Evolutionary conservation across 2,329 filamentous ascomycete genomes (phyloP).

Genomic region (Penicillium thymicola): DNA sequence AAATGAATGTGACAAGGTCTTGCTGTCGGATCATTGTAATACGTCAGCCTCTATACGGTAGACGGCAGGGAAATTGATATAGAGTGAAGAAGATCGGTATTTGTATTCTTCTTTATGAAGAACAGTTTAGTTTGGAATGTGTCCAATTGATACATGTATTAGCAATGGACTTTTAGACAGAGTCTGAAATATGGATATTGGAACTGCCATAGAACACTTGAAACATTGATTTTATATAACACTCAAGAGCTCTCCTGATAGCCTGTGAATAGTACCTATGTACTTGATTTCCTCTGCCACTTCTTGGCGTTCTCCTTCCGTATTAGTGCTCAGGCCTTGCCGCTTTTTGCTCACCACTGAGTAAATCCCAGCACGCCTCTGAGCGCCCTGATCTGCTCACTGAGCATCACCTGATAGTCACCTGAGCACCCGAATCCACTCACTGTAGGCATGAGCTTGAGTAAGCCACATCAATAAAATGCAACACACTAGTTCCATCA

Average conservation of each 20-base stretch:
- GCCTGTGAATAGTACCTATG: background rate
- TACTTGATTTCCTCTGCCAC: background rate
- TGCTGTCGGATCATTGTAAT: background rate
- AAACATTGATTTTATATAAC: background rate
- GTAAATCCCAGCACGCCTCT: no score
- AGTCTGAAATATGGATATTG: background rate
- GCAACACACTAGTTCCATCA: no score
- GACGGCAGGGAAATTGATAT: background rate
- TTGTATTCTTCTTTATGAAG: background rate
- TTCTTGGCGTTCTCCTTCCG: no score
- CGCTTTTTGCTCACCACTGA: no score
- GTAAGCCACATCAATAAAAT: no score
- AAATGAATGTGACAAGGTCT: background rate
- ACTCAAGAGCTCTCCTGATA: background rate
- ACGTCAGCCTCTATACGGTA: background rate
- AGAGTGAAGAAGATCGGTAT: background rate
- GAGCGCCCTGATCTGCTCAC: no score
- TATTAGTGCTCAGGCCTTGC: no score
- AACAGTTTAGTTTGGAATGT: background rate
- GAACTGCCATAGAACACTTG: no score
- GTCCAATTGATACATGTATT: background rate
- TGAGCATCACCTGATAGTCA: no score
- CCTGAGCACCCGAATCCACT: no score
- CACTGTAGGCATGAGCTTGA: no score
- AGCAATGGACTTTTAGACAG: background rate